A percentile compares a stretch with the other conserved stretches of the same genome.
These are phyloP conservation scores for Ogataea wickerhamii DNA, from an alignment of 805 yeast genomes.

Conservation along the genomic window DNA sequence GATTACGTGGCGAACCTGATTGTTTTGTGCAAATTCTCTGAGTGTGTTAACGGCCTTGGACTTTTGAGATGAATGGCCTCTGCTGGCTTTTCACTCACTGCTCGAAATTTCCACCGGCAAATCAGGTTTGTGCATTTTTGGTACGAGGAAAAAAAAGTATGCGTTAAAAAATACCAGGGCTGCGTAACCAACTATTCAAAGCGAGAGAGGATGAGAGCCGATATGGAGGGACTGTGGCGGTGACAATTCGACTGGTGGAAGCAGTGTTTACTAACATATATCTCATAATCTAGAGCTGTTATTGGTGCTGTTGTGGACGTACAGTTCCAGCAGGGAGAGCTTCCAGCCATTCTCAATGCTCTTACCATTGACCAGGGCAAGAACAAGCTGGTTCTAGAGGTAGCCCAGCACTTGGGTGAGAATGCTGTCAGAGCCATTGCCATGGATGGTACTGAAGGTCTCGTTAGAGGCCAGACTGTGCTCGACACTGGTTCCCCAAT, in stretches of 20 bases:
- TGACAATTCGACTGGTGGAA: no score
- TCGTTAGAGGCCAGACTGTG: constrained; percentile 93
- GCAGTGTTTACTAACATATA: constrained; percentile 25
- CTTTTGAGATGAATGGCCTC: not conserved
- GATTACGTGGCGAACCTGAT: no score
- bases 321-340: constrained; percentile 95
- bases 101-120: constrained; percentile 11
- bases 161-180: no score
- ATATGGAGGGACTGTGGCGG: not conserved
- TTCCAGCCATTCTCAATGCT: constrained; percentile 97
- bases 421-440: constrained; percentile 99
- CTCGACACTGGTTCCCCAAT: constrained; percentile 97
- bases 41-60: no score
- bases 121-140: constrained; percentile 19
- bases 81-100: constrained; percentile 1
- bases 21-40: no score
- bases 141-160: constrained; percentile 1
- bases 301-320: constrained; percentile 99
- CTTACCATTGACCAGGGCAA: constrained; percentile 79
- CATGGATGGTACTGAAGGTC: constrained; percentile 99
- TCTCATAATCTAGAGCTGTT: constrained; percentile 62
- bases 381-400: constrained; percentile 82
- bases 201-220: not conserved
- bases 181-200: constrained; percentile 17
- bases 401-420: constrained; percentile 99